phyloP scores from a whole-genome alignment of 1,284 basidiomycete species.

The Xanthoconium separans region DNA sequence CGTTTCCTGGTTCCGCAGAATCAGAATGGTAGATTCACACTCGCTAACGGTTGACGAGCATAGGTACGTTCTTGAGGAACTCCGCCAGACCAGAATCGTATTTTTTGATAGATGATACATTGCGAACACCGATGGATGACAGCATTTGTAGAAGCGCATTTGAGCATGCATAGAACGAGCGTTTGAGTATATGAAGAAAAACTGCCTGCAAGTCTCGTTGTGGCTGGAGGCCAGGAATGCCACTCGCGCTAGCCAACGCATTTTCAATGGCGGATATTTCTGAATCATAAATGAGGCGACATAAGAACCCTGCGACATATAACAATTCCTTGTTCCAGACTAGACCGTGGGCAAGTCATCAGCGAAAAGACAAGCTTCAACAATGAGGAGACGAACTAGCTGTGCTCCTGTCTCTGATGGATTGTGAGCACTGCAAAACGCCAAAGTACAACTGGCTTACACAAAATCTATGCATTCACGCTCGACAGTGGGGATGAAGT shows the following conservation, averaged over 20 bases:
- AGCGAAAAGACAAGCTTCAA: no score
- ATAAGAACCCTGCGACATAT: slow-evolving; percentile 79
- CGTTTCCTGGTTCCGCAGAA: slow-evolving; percentile 64
- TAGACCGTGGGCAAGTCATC: slow-evolving; percentile 22
- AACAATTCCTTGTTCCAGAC: slow-evolving; percentile 91
- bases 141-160: slow-evolving; percentile 65
- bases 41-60: slow-evolving; percentile 60
- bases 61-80: slow-evolving; percentile 80
- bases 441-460: neutral
- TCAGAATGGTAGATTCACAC: slow-evolving; percentile 51
- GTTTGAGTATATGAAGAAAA: slow-evolving; percentile 78
- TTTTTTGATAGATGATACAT: slow-evolving; percentile 69
- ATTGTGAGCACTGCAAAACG: neutral
- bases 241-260: slow-evolving; percentile 39
- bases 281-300: slow-evolving; percentile 84
- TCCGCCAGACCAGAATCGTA: slow-evolving; percentile 68
- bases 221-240: neutral
- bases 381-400: neutral
- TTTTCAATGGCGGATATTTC: slow-evolving; percentile 65
- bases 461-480: slow-evolving; percentile 88
- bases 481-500: slow-evolving; percentile 97
- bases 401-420: neutral
- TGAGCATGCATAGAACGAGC: slow-evolving; percentile 75
- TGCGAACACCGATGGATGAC: slow-evolving; percentile 76
- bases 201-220: slow-evolving; percentile 42